Percentiles rank a stretch among this genome's conserved stretches.
These are phyloP conservation scores for Cornus kousa DNA, from an alignment of 148 eudicot genomes.

Conservation along the genomic window DNA sequence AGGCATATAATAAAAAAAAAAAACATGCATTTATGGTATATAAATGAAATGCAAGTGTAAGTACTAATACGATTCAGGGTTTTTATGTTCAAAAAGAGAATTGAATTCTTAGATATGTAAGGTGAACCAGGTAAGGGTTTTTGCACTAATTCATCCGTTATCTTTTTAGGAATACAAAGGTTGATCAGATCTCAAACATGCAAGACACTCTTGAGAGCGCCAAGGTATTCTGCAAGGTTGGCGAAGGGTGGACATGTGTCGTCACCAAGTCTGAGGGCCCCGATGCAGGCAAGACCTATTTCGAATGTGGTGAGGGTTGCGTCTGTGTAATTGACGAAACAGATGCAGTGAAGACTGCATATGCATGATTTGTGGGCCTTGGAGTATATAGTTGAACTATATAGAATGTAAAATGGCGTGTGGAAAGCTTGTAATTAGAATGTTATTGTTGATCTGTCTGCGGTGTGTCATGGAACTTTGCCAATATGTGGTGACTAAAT, in stretches of 20 bases:
- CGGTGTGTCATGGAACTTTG: background rate
- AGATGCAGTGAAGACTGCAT: background rate
- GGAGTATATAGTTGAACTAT: background rate
- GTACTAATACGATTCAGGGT: no score
- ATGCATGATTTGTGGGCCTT: background rate
- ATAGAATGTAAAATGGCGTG: background rate
- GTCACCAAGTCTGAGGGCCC: background rate
- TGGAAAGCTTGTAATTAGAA: no score
- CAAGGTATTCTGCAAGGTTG: background rate
- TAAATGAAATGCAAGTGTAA: no score
- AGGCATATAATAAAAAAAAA: no score
- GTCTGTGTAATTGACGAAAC: background rate
- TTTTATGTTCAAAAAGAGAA: background rate
- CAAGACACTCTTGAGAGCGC: background rate
- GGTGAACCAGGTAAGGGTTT: background rate
- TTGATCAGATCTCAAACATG: background rate
- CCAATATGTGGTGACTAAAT: background rate
- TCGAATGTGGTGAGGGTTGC: background rate
- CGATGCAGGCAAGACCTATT: background rate
- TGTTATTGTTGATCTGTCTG: background rate
- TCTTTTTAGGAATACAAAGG: background rate
- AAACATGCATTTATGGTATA: no score
- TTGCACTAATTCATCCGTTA: background rate
- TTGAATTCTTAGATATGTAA: background rate
- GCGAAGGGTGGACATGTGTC: background rate